Evolutionary conservation across 2,329 filamentous ascomycete genomes (phyloP).

Genomic region (Aspergillus pseudoviridinutans): DNA sequence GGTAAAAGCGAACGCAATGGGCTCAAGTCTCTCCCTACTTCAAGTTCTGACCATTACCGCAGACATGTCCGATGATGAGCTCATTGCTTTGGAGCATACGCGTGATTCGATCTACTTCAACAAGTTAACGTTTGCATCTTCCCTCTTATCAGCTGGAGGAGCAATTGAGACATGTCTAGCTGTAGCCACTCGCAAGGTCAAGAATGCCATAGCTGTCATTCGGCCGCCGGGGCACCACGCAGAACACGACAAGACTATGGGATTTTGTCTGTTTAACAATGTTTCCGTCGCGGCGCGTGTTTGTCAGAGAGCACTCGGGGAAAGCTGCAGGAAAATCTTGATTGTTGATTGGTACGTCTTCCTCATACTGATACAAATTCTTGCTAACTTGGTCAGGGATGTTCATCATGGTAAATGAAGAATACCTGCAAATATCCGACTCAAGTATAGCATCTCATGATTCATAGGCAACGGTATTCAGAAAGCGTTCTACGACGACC

Average conservation of each 20-base stretch:
- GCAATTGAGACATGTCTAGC: slow-evolving; percentile 94
- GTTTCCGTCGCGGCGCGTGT: slow-evolving; percentile 88
- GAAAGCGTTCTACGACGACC: slow-evolving; percentile 91
- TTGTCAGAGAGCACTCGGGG: slow-evolving; percentile 76
- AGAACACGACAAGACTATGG: slow-evolving; percentile 79
- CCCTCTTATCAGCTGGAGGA: slow-evolving; percentile 80
- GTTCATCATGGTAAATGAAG: slow-evolving; percentile 58
- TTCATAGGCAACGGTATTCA: slow-evolving; percentile 82
- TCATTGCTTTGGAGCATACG: slow-evolving; percentile 65
- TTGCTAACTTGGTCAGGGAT: slow-evolving; percentile 47
- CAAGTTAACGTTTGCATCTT: slow-evolving; percentile 73
- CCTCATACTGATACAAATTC: neutral
- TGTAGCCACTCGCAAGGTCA: slow-evolving; percentile 77
- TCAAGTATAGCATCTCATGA: slow-evolving; percentile 13
- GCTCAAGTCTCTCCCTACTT: neutral
- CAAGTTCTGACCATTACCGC: slow-evolving; percentile 15
- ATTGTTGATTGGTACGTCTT: slow-evolving; percentile 85
- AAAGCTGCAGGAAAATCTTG: slow-evolving; percentile 79
- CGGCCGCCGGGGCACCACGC: slow-evolving; percentile 94
- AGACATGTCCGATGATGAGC: slow-evolving; percentile 54
- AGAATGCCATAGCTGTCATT: slow-evolving; percentile 94
- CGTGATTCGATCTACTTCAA: slow-evolving; percentile 81
- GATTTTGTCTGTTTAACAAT: slow-evolving; percentile 98
- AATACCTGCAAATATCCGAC: neutral
- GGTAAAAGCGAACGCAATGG: slow-evolving; percentile 26